A percentile compares a stretch with the other conserved stretches of the same genome.
phyloP scores from a whole-genome alignment of 352 stramenopile genomes.

The Phytophthora cactorum region DNA sequence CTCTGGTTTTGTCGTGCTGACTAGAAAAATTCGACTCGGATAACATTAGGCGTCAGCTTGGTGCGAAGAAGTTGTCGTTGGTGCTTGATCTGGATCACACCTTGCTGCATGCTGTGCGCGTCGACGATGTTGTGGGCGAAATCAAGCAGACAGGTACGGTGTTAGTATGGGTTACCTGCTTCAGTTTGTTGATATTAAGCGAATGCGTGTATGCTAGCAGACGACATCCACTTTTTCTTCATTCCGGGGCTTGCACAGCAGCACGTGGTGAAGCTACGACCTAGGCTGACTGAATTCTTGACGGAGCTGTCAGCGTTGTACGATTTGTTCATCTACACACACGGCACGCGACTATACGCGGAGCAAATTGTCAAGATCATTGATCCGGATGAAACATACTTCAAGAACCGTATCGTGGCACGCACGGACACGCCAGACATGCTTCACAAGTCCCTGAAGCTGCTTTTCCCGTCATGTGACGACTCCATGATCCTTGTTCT shows the following conservation, averaged over 20 bases:
- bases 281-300: conserved; percentile 91
- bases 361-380: conserved; percentile 95
- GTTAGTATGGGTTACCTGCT: background rate
- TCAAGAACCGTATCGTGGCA: conserved; percentile 88
- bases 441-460: conserved; percentile 87
- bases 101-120: conserved; percentile 93
- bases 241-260: conserved; percentile 77
- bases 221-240: conserved; percentile 82
- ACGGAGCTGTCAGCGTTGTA: conserved; percentile 81
- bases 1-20: conserved; percentile 9
- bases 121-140: conserved; percentile 67
- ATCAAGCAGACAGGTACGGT: conserved; percentile 61
- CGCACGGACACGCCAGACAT: conserved; percentile 89
- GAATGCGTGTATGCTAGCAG: conserved; percentile 37
- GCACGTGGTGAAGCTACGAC: conserved; percentile 95
- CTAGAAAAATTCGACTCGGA: conserved; percentile 87
- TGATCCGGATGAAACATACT: conserved; percentile 79
- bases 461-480: conserved; percentile 86
- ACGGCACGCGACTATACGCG: conserved; percentile 94
- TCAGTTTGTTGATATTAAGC: conserved; percentile 3
- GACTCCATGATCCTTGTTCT: conserved; percentile 90
- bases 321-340: conserved; percentile 96
- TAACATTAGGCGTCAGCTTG: conserved; percentile 88
- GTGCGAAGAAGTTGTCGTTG: conserved; percentile 92
- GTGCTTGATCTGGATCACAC: conserved; percentile 98